Conservation (phyloP, 805 yeast species). For the Kodamaea sagamina region DNA sequence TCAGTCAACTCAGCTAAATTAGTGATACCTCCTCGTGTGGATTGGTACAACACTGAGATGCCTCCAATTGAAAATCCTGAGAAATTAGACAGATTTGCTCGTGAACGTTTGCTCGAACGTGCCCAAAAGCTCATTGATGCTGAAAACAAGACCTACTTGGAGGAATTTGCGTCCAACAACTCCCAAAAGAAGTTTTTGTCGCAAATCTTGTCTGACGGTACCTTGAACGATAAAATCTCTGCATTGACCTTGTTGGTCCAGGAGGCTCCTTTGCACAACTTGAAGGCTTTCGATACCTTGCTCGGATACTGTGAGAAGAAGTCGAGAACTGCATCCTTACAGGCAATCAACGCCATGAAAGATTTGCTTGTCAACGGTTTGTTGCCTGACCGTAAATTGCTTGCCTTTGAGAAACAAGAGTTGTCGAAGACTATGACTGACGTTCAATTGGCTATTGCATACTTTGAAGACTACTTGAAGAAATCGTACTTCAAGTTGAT, state of each 20-base stretch:
- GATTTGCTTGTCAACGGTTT: slow-evolving; percentile 85
- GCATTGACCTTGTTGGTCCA: slow-evolving; percentile 91
- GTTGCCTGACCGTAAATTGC: slow-evolving; percentile 81
- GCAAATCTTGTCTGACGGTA: slow-evolving; percentile 88
- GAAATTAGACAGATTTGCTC: slow-evolving; percentile 52
- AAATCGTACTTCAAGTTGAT: slow-evolving; percentile 72
- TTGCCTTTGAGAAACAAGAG: slow-evolving; percentile 74
- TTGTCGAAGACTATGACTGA: slow-evolving; percentile 41
- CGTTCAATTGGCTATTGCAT: slow-evolving; percentile 67
- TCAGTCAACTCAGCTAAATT: slow-evolving; percentile 60
- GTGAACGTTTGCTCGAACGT: slow-evolving; percentile 60
- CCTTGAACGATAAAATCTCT: slow-evolving; percentile 90
- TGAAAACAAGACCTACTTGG: slow-evolving; percentile 71
- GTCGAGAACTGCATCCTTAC: slow-evolving; percentile 89
- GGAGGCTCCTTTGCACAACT: slow-evolving; percentile 90
- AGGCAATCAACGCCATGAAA: slow-evolving; percentile 83
- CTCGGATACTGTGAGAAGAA: slow-evolving; percentile 82
- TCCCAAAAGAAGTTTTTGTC: slow-evolving; percentile 87
- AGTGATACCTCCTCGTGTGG: slow-evolving; percentile 59
- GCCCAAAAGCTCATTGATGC: slow-evolving; percentile 66
- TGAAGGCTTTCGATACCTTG: slow-evolving; percentile 79
- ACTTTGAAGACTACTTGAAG: slow-evolving; percentile 89
- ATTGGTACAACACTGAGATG: slow-evolving; percentile 64
- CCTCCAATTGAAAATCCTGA: slow-evolving; percentile 29
- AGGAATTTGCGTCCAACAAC: slow-evolving; percentile 70